A percentile compares a stretch with the other conserved stretches of the same genome.
Evolutionary conservation across 768 basidiomycete species (phyloP).

Genomic region (Pleurotus tuoliensis): DNA sequence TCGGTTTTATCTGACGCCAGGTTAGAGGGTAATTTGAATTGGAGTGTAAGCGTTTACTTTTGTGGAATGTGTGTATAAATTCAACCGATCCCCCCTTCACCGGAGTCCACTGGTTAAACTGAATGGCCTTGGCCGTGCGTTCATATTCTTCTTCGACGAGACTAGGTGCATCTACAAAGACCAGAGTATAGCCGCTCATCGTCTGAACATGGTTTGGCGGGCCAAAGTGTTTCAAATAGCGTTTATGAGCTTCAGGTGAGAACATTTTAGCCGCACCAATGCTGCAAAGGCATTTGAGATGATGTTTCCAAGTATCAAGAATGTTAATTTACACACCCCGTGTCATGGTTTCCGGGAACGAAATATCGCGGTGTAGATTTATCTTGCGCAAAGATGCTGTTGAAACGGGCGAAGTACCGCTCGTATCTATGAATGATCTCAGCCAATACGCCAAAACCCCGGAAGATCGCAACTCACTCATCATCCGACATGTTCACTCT

Average conservation of each 20-base stretch:
- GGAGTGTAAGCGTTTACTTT: constrained; percentile 22
- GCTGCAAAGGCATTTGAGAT: constrained; percentile 25
- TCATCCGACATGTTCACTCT: constrained; percentile 55
- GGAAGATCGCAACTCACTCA: constrained; percentile 54
- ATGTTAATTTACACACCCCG: constrained; percentile 47
- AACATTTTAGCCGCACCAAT: constrained; percentile 42
- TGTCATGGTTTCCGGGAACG: constrained; percentile 90
- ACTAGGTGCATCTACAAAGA: constrained; percentile 70
- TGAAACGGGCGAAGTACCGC: constrained; percentile 63
- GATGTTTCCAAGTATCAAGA: constrained; percentile 23
- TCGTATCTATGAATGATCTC: constrained; percentile 56
- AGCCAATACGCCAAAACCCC: constrained; percentile 5
- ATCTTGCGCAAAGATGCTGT: constrained; percentile 57
- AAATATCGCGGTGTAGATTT: constrained; percentile 54
- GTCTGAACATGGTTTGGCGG: constrained; percentile 58
- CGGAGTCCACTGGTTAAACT: constrained; percentile 44
- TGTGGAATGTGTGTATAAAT: constrained; percentile 42
- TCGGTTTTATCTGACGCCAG: constrained; percentile 3
- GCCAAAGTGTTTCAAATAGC: constrained; percentile 78
- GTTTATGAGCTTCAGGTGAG: constrained; percentile 40
- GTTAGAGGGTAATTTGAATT: neutral
- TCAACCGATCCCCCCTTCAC: constrained; percentile 48
- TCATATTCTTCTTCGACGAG: constrained; percentile 71
- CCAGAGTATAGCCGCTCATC: constrained; percentile 67
- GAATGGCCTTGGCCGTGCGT: constrained; percentile 36